Evolutionary conservation across 2,329 filamentous ascomycete species (phyloP), one percentile per base, ranked within the genome.

Genomic region (Magnaporthiopsis poae): DNA sequence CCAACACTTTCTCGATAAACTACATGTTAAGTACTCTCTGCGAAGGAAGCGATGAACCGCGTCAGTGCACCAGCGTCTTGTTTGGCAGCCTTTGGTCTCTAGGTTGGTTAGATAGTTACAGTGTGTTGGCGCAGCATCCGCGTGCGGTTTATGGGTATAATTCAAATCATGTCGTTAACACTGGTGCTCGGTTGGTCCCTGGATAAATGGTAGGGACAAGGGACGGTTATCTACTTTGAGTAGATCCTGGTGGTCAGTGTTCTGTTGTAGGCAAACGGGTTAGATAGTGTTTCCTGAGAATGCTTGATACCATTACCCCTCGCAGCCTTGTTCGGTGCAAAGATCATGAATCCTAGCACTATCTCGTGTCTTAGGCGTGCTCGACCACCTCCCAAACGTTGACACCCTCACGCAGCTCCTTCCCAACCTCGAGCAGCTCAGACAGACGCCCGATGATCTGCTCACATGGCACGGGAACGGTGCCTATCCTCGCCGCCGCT

Each of bases 1-100:
- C 76, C 88, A 87, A 25, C 91, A 97, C 76, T 98, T 98, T 72
- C 81, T 94, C 68, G 91, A 97, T 74, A 87, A 88, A 68, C 77
- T 98, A 52, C 92, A 89, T 77, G 87, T 96, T 69, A 83, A 92
- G 69, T 96, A 96, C 75, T 66, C 65, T 7, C 46, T 56, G n/a
- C 18, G 46, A 21, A 39, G 31, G 61, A 56, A 56, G n/a, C 46
- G 21, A 56, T 56, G 21, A 56, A 9, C 21, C 46, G 46, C 18
- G 2, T n/a, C 21, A 21, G 11, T 56, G 5, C 8, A 2, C 11
- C n/a, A 25, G 46, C 7, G 46, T 25, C 8, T 56, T n/a, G 3
- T 56, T 25, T 56, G n/a, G 46, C 21, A 56, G 46, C 46, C 5
- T 25, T 46, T 56, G 31, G 31, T 31, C 31, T 31, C 31, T 21